Evolutionary conservation across 495 filamentous ascomycete species (phyloP).

Genomic region (Penicillium salamii): DNA sequence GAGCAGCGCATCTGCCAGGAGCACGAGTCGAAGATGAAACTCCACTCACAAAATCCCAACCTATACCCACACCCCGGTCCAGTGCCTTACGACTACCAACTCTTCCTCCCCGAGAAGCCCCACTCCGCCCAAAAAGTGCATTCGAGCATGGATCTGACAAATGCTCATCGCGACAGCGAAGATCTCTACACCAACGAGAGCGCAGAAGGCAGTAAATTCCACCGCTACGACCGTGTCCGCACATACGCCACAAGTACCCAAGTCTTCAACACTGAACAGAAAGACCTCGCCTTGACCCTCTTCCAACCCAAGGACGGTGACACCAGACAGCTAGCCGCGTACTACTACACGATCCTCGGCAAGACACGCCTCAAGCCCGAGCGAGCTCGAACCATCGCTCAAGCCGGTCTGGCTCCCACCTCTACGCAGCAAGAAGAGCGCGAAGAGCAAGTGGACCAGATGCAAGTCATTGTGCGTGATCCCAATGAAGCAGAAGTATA

Average conservation of each 20-base stretch:
- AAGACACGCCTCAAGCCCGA: conserved; percentile 59
- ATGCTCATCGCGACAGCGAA: conserved; percentile 65
- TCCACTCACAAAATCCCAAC: conserved; percentile 61
- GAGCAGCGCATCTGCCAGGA: conserved; percentile 45
- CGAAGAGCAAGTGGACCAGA: conserved; percentile 51
- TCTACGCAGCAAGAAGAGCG: conserved; percentile 24
- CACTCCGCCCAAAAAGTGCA: conserved; percentile 61
- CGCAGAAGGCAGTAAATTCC: conserved; percentile 46
- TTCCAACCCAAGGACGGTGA: conserved; percentile 55
- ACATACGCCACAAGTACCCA: conserved; percentile 79
- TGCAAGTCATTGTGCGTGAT: conserved; percentile 53
- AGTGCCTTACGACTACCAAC: conserved; percentile 72
- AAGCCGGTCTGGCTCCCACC: conserved; percentile 42
- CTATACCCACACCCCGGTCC: conserved; percentile 58
- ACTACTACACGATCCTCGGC: conserved; percentile 86
- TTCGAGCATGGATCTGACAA: conserved; percentile 66
- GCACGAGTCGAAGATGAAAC: conserved; percentile 51
- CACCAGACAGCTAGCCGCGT: conserved; percentile 66
- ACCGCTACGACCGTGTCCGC: conserved; percentile 74
- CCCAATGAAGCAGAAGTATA: conserved; percentile 52
- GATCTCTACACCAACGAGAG: conserved; percentile 61
- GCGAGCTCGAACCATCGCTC: conserved; percentile 49
- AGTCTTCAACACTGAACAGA: conserved; percentile 53
- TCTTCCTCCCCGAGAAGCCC: conserved; percentile 64
- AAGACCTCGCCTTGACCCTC: conserved; percentile 58